A percentile compares a stretch with the other conserved stretches of the same genome.
Conservation (phyloP, 768 basidiomycete species). For the Kwoniella dendrophila region DNA sequence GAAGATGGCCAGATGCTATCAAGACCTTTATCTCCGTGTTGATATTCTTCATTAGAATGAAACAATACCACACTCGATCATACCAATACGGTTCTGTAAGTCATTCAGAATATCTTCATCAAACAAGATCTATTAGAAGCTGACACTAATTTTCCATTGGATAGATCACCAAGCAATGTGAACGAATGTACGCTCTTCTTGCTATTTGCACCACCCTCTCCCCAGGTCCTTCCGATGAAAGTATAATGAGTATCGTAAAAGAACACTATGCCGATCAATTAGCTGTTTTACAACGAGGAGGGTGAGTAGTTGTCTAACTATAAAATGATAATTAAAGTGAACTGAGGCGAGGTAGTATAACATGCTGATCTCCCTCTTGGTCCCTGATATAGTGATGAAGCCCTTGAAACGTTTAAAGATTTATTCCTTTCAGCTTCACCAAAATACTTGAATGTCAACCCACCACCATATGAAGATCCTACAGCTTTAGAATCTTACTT, state of each 20-base stretch:
- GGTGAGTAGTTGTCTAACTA: too few relatives aligned
- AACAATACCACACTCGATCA: conserved; percentile 93
- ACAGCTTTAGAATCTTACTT: conserved; percentile 63
- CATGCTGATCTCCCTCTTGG: neutral
- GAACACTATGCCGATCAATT: conserved; percentile 93
- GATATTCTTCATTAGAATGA: conserved; percentile 93
- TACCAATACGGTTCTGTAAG: conserved; percentile 92
- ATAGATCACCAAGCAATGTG: conserved; percentile 96
- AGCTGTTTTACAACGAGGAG: conserved; percentile 72
- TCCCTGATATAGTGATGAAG: conserved; percentile 59
- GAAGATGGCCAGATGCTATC: conserved; percentile 92
- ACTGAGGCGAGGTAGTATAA: too few relatives aligned
- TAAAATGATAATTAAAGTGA: too few relatives aligned
- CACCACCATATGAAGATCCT: conserved; percentile 87
- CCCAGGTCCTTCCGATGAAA: conserved; percentile 89
- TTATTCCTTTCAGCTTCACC: conserved; percentile 93
- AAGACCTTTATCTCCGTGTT: conserved; percentile 88
- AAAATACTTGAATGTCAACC: conserved; percentile 92
- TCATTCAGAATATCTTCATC: neutral
- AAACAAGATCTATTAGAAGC: neutral
- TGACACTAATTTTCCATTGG: neutral
- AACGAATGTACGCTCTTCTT: conserved; percentile 95
- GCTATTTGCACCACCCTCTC: conserved; percentile 91
- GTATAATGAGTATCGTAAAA: conserved; percentile 87
- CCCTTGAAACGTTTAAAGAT: conserved; percentile 80